A percentile compares a stretch with the other conserved stretches of the same genome.
phyloP scores from a whole-genome alignment of 2,329 filamentous ascomycete genomes.

The Pseudohalonectria lignicola region DNA sequence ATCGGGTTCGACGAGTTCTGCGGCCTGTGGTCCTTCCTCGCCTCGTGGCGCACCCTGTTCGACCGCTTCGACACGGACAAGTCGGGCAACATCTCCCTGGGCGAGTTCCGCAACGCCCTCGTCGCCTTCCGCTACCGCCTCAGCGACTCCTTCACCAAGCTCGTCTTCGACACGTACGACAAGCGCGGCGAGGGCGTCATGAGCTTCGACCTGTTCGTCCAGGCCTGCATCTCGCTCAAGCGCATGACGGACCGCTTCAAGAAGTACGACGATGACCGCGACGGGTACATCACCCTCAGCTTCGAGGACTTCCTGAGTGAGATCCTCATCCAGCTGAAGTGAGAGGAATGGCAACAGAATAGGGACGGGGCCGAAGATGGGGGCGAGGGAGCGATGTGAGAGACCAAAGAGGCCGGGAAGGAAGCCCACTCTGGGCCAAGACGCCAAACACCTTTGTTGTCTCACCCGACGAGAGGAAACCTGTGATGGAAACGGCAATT shows the following conservation, averaged over 20 bases:
- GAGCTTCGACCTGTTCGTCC: slow-evolving; percentile 94
- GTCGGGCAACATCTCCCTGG: slow-evolving; percentile 73
- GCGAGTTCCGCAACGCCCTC: slow-evolving; percentile 83
- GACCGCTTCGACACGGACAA: slow-evolving; percentile 88
- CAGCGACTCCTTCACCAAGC: slow-evolving; percentile 69
- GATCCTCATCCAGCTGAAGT: slow-evolving; percentile 51
- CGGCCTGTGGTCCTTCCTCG: slow-evolving; percentile 90
- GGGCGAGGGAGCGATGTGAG: neutral
- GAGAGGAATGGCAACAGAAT: slow-evolving; percentile 6
- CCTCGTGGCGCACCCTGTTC: slow-evolving; percentile 87
- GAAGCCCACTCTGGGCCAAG: too few relatives aligned
- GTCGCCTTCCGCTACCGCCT: slow-evolving; percentile 90
- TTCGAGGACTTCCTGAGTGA: slow-evolving; percentile 73
- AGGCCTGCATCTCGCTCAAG: slow-evolving; percentile 93
- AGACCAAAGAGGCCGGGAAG: neutral
- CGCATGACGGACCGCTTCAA: slow-evolving; percentile 99
- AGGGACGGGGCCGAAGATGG: neutral
- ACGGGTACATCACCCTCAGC: slow-evolving; percentile 79
- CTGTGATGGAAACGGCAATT: too few relatives aligned
- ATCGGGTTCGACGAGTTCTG: slow-evolving; percentile 96
- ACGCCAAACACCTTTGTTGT: too few relatives aligned
- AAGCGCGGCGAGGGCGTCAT: slow-evolving; percentile 60
- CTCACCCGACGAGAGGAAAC: too few relatives aligned
- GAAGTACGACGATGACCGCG: slow-evolving; percentile 93
- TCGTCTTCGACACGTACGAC: slow-evolving; percentile 85